These are phyloP conservation scores for Verbascum thapsus DNA, from an alignment of 257 asterid genomes.

Conservation along the genomic window DNA sequence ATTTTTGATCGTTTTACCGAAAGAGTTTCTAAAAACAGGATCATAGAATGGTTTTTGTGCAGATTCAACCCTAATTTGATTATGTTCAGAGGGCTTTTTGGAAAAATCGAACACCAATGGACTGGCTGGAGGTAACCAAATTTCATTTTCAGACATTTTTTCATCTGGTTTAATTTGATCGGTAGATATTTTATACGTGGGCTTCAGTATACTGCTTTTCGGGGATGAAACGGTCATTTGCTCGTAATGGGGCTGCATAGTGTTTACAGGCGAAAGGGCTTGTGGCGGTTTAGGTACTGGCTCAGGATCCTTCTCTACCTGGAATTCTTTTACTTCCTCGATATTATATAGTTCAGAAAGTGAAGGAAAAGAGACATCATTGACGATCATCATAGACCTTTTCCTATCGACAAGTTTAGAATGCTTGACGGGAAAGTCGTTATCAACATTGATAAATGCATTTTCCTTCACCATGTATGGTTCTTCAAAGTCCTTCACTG, in stretches of 20 bases:
- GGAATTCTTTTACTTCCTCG: slow-evolving; percentile 34
- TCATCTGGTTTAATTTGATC: slow-evolving; percentile 34
- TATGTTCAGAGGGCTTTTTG: slow-evolving; percentile 42
- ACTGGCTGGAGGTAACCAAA: slow-evolving; percentile 43
- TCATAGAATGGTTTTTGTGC: slow-evolving; percentile 41
- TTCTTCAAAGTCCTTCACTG: slow-evolving; percentile 84
- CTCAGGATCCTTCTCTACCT: slow-evolving; percentile 37
- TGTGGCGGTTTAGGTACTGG: slow-evolving; percentile 34
- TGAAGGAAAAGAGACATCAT: slow-evolving; percentile 64
- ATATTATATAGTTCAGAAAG: slow-evolving; percentile 37
- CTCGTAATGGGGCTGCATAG: slow-evolving; percentile 49
- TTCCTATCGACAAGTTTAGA: slow-evolving; percentile 79
- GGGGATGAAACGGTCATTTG: slow-evolving; percentile 63
- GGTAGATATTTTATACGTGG: slow-evolving; percentile 30
- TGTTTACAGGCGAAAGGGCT: slow-evolving; percentile 39
- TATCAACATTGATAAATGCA: slow-evolving; percentile 65
- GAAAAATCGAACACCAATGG: slow-evolving; percentile 38
- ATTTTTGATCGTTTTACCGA: slow-evolving; percentile 41
- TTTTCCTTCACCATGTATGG: slow-evolving; percentile 97
- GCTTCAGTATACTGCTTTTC: slow-evolving; percentile 39
- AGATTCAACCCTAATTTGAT: slow-evolving; percentile 40
- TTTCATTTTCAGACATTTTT: slow-evolving; percentile 32
- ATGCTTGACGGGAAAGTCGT: slow-evolving; percentile 81
- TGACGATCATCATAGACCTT: slow-evolving; percentile 60
- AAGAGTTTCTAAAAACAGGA: slow-evolving; percentile 51